Evolutionary conservation across 2,329 filamentous ascomycete species (phyloP).

Genomic region (Colletotrichum sp.): DNA sequence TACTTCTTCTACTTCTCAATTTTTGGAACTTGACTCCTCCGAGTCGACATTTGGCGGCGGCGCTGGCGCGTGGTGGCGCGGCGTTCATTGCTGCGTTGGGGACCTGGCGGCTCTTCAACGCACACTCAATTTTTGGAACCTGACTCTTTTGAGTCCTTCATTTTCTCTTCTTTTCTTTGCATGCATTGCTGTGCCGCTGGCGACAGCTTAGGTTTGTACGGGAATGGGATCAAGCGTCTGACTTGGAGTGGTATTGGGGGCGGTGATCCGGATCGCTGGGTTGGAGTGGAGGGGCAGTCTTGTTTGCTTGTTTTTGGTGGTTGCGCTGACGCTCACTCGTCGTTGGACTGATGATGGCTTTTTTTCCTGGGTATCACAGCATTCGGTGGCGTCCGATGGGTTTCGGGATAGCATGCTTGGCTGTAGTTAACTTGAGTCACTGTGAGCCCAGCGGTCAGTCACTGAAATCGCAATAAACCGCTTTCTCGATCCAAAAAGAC

Average conservation of each 20-base stretch:
- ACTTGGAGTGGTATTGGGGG: background rate
- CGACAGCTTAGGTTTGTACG: fast-evolving
- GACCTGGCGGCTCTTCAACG: background rate
- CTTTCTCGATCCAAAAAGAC: background rate
- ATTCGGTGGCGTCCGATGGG: background rate
- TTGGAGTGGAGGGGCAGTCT: background rate
- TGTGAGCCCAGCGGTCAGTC: background rate
- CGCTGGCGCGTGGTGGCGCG: background rate
- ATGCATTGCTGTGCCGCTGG: background rate
- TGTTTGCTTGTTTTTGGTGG: background rate
- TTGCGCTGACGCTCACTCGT: background rate
- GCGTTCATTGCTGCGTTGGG: background rate
- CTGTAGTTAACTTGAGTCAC: background rate
- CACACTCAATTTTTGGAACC: background rate
- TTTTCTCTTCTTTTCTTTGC: background rate
- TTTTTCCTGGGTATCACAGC: background rate
- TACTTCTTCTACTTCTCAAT: background rate
- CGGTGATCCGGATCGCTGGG: background rate
- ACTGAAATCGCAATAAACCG: background rate
- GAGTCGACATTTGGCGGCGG: background rate
- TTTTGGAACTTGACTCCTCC: background rate
- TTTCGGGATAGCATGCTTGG: background rate
- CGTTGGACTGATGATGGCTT: background rate
- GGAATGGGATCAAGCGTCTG: background rate
- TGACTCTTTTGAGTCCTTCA: background rate